Evolutionary conservation across 257 asterid species (phyloP), one percentile per base, ranked within the genome.

Genomic region (Solanum acaule): DNA sequence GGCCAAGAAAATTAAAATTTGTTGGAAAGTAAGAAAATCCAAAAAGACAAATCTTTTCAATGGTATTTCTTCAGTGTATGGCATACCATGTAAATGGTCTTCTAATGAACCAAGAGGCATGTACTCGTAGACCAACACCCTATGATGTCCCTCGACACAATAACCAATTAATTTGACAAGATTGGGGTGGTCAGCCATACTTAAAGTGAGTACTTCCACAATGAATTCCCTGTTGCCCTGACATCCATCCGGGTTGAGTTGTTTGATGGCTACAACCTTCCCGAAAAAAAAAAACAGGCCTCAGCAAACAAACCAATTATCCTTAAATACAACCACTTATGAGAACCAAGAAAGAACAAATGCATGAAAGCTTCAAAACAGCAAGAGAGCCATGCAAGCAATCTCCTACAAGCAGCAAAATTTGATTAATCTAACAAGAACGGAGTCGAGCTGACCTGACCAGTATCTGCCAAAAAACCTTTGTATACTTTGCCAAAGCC

Each of bases 61-160:
- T 35, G 71, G 13, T 31, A 87, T 25, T 40, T 44, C 14, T 35
- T 83, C 8, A 15, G 38, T 10, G 8, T 13, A 71, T 11, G 12
- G 68, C 91, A 86, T 91, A 95, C 98, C 97, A 40, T 92, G 90
- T 84, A 95, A 90, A 92, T 95, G 98, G 83, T 93, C 96, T 91
- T 95, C 98, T 88, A 95, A 85, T 25, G 98, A 95, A 86, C 98
- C 95, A 34, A 95, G 90, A 10, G 93, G 92, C 98, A 95, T 94
- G 92, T n/a, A 94, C 91, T 95, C 98, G 5, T 95, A 95, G 67
- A 95, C 98, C 83, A 95, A 90, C 75, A 95, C 90, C 90, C 96
- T 92, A 87, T 95, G 95, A 89, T 91, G 92, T 44, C 94, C 98
- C 88, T 94, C 96, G 15, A 94, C 93, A 88, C 98, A 95, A 88